Conservation (phyloP, 352 stramenopile genomes). For the Pythium aquatile region DNA sequence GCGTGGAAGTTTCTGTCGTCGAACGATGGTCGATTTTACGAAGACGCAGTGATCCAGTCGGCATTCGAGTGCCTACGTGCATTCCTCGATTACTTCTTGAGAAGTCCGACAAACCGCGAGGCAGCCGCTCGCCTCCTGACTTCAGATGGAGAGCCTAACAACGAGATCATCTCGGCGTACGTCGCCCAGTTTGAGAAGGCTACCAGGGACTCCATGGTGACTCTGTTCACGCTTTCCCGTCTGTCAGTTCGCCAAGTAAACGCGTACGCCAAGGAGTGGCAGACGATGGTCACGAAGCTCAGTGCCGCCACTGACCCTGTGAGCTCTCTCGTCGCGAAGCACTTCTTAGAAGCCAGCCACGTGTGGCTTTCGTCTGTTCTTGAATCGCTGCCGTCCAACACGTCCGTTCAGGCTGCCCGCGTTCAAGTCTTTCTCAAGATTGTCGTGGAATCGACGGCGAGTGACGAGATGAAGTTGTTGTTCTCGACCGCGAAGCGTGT, state of each 20-base stretch:
- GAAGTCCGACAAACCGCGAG: conserved; percentile 29
- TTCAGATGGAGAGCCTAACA: conserved; percentile 11
- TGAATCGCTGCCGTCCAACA: conserved; percentile 15
- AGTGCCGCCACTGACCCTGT: conserved; percentile 10
- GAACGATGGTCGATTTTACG: conserved; percentile 47
- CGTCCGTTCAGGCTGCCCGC: conserved; percentile 4
- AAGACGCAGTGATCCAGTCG: conserved; percentile 51
- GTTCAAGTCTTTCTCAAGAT: conserved; percentile 19
- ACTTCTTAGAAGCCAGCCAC: conserved; percentile 12
- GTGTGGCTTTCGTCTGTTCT: conserved; percentile 21
- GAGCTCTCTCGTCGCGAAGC: conserved; percentile 12
- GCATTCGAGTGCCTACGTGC: conserved; percentile 77
- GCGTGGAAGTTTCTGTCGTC: conserved; percentile 71
- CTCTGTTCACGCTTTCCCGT: conserved; percentile 36
- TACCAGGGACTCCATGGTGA: conserved; percentile 40
- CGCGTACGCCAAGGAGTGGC: conserved; percentile 41
- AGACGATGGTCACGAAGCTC: conserved; percentile 40
- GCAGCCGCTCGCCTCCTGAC: conserved; percentile 33
- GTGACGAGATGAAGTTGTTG: background rate
- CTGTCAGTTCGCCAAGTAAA: conserved; percentile 38
- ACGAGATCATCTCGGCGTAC: conserved; percentile 34
- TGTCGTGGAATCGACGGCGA: background rate
- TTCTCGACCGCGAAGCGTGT: conserved; percentile 7
- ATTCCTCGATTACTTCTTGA: conserved; percentile 67
- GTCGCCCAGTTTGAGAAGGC: conserved; percentile 68